Percentiles rank a stretch among this genome's conserved stretches.
Conservation (phyloP, 176 grass and related monocot genomes). For the Aegilops sharonensis region DNA sequence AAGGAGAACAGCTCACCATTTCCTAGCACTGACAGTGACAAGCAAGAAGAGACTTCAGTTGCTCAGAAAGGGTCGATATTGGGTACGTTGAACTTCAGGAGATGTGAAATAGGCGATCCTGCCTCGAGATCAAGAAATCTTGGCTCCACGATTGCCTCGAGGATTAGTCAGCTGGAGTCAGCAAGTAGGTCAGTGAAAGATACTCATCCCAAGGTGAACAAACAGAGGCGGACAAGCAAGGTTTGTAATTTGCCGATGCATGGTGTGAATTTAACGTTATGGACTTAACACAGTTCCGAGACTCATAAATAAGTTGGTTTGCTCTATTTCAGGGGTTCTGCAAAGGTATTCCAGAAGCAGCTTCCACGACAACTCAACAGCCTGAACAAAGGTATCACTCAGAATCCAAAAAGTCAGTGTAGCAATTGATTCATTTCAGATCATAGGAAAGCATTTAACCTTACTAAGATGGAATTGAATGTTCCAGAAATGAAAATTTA, state of each 20-base stretch:
- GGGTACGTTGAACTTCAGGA: conserved; percentile 20
- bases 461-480: neutral
- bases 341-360: neutral
- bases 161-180: conserved; percentile 51
- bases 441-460: neutral
- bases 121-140: conserved; percentile 22
- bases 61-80: conserved; percentile 28
- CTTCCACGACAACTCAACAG: conserved; percentile 1
- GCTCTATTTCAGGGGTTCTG: conserved; percentile 29
- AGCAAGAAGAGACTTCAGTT: conserved; percentile 10
- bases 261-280: neutral
- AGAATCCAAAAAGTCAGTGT: neutral
- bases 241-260: conserved; percentile 3
- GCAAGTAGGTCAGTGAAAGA: conserved; percentile 31
- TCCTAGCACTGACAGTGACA: conserved; percentile 12
- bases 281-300: neutral
- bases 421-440: neutral
- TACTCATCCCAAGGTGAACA: neutral
- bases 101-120: conserved; percentile 29
- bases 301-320: conserved; percentile 4
- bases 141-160: conserved; percentile 34
- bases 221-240: conserved; percentile 36
- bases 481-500: neutral
- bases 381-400: conserved; percentile 37
- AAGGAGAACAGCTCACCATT: conserved; percentile 65